Percentiles rank a stretch among this genome's conserved stretches.
Conservation (phyloP, 1,139 yeast species). For the Pichia sp. region DNA sequence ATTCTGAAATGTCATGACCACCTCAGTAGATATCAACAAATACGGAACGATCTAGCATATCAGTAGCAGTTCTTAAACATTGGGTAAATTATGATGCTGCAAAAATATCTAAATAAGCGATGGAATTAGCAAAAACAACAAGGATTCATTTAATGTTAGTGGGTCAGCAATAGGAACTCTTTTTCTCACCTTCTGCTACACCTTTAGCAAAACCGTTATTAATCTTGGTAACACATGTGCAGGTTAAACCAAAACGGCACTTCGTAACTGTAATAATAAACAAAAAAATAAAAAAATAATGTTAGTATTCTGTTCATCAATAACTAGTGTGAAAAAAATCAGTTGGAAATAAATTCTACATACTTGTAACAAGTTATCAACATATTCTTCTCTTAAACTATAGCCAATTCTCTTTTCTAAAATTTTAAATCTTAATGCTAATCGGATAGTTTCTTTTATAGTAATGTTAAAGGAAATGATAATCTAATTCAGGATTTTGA, state of each 20-base stretch:
- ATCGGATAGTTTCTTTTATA: slow-evolving; percentile 39
- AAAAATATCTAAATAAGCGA: slow-evolving; percentile 69
- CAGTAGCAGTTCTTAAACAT: slow-evolving; percentile 12
- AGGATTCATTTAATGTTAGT: slow-evolving; percentile 21
- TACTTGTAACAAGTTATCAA: slow-evolving; percentile 36
- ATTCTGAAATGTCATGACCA: slow-evolving; percentile 67
- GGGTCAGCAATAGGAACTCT: slow-evolving; percentile 39
- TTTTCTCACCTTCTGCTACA: slow-evolving; percentile 79
- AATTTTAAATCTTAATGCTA: slow-evolving; percentile 34
- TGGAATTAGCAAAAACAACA: slow-evolving; percentile 68
- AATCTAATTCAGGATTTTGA: slow-evolving; percentile 38
- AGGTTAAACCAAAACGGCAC: slow-evolving; percentile 13
- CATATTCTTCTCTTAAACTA: slow-evolving; percentile 35
- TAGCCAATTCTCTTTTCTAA: slow-evolving; percentile 33
- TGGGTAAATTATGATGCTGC: slow-evolving; percentile 38
- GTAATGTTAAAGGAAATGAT: slow-evolving; percentile 38
- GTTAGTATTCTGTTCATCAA: slow-evolving; percentile 40
- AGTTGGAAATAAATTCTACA: slow-evolving; percentile 18
- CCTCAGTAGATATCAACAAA: slow-evolving; percentile 79
- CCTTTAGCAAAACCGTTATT: slow-evolving; percentile 69
- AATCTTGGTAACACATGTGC: slow-evolving; percentile 9
- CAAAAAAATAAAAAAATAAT: slow-evolving; percentile 58
- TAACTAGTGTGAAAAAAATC: slow-evolving; percentile 40
- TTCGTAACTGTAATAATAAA: slow-evolving; percentile 37
- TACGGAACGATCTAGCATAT: slow-evolving; percentile 52